Base-by-base conservation (phyloP, 2,329 filamentous ascomycete species). In the Phaeoacremonium minimum region DNA sequence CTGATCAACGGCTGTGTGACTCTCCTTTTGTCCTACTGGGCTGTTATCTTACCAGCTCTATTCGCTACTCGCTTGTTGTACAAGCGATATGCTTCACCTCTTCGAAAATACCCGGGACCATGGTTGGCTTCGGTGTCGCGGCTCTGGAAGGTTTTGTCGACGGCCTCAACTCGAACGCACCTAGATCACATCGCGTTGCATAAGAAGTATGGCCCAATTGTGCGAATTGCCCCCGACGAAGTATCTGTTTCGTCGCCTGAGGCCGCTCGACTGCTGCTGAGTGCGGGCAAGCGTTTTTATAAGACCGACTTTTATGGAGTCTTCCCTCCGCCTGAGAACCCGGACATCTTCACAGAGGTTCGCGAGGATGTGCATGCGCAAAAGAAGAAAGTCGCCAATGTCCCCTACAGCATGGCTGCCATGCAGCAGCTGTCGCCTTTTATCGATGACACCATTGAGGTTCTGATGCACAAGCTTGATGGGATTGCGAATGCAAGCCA, bases 311-410 rank as follows among this genome's bases (percentile, higher is more conserved):
- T 74, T 44, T 75, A 75, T 48, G 57, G 52, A 28, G 72, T 77
- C 6, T 77, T 77, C 47, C 72, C 72, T 18, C 73, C 73, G 4
- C 66, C 69, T 0, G 70, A 74, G 53, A 75, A 76, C 55, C 71
- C 73, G 6, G 73, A 77, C 41, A 75, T 77, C 50, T 77, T 77
- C 55, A 76, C 73, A 28, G 73, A 77, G 51, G 67, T 61, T 13
- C 60, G 71, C 36, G 72, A 76, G 53, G 60, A 66, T 6, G 66
- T 71, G n/a, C 73, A 77, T 49, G 70, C 71, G 0, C 60, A 64
- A 41, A 75, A 75, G 62, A 77, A 76, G 56, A 65, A 69, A 48
- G 66, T 71, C 5, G 67, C 66, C 45, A 70, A 69, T 33, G 64
- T 69, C 22, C 67, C 70, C 0, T 75, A 75, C 51, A 67, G 63